Evolutionary conservation across 148 eudicot species (phyloP).

Genomic region (Rhododendron mucronatum): DNA sequence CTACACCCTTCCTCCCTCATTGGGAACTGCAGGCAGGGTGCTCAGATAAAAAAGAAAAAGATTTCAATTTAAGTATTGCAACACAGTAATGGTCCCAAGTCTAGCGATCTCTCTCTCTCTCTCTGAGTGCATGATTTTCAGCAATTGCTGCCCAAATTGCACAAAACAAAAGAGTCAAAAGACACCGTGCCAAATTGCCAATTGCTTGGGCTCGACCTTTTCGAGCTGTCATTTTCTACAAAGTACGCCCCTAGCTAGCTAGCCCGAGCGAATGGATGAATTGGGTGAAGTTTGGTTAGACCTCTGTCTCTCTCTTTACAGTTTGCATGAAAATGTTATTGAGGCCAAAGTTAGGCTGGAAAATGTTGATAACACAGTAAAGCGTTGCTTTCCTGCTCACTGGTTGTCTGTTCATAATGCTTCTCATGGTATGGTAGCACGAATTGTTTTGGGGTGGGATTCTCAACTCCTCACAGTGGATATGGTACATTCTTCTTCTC

Average conservation of each 20-base stretch:
- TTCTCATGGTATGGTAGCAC: no score
- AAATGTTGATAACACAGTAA: no score
- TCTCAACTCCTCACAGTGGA: no score
- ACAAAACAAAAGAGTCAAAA: neutral
- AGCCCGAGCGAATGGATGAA: neutral
- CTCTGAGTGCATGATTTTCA: neutral
- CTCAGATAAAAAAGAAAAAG: conserved; percentile 6
- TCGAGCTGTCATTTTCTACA: neutral
- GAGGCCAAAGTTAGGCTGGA: no score
- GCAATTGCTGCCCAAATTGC: conserved; percentile 10
- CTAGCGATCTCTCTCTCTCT: neutral
- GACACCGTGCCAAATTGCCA: neutral
- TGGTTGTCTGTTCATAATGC: no score
- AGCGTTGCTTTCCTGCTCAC: no score
- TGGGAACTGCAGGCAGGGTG: conserved; percentile 20
- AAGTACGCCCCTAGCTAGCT: neutral
- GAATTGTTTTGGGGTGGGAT: no score
- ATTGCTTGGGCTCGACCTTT: neutral
- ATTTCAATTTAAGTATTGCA: neutral
- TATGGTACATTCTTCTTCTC: no score
- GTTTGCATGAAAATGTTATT: neutral
- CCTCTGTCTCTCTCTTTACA: neutral
- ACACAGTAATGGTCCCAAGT: conserved; percentile 1
- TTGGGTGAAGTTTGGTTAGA: neutral
- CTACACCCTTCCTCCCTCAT: conserved; percentile 18